These are phyloP conservation scores for Apophysomyces trapeziformis DNA, from an alignment of 371 early-diverging fungal genomes.

Conservation along the genomic window DNA sequence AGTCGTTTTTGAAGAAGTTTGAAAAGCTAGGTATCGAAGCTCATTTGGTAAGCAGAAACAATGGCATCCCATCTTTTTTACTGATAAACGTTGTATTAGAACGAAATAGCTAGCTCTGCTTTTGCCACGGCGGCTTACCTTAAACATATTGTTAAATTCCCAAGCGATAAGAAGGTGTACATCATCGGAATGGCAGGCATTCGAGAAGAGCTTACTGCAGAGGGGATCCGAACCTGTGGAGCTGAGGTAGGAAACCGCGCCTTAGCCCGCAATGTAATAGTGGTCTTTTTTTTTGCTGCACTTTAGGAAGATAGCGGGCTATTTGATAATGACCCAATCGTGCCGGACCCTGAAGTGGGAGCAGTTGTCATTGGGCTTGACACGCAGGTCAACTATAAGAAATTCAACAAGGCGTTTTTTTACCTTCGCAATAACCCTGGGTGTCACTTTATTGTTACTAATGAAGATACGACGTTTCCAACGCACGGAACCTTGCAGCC, in stretches of 20 bases:
- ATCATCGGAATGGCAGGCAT: slow-evolving; percentile 93
- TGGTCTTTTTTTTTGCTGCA: background rate
- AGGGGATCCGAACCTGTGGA: slow-evolving; percentile 70
- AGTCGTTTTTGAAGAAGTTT: slow-evolving; percentile 83
- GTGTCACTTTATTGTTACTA: slow-evolving; percentile 91
- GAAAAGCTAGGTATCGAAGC: slow-evolving; percentile 77
- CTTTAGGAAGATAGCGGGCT: slow-evolving; percentile 45
- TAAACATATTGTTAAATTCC: slow-evolving; percentile 76
- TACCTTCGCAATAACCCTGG: slow-evolving; percentile 75
- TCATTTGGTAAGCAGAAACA: slow-evolving; percentile 48
- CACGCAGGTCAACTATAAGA: slow-evolving; percentile 84
- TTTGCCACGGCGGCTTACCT: slow-evolving; percentile 95
- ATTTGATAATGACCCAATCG: slow-evolving; percentile 39
- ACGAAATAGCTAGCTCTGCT: slow-evolving; percentile 94
- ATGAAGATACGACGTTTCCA: slow-evolving; percentile 92
- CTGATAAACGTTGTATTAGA: slow-evolving; percentile 40
- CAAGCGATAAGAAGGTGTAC: slow-evolving; percentile 86
- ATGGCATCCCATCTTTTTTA: background rate
- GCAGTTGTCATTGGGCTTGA: slow-evolving; percentile 94
- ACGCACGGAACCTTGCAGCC: slow-evolving; percentile 75
- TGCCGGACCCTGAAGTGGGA: slow-evolving; percentile 63
- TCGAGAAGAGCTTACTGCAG: slow-evolving; percentile 78
- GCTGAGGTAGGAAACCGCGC: slow-evolving; percentile 49
- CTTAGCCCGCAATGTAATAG: background rate
- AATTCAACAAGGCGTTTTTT: slow-evolving; percentile 88